Base-by-base conservation (phyloP, 2,329 filamentous ascomycete genomes). In the Fusarium solani-melongenae region DNA sequence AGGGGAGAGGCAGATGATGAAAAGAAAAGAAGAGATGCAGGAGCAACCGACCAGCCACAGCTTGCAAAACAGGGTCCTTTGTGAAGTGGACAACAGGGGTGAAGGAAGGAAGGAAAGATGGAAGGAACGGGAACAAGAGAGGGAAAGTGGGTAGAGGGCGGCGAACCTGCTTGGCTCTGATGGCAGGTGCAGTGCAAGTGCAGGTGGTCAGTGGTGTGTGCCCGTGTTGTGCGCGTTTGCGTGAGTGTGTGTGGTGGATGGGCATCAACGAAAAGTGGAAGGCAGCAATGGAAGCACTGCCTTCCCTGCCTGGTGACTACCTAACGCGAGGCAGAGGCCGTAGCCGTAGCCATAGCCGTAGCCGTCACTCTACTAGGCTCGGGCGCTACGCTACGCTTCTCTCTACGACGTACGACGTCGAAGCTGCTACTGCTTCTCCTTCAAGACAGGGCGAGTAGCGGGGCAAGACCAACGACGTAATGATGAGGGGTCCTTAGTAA, bases 381-480 rank as follows among this genome's bases (percentile, higher is more conserved):
- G 46, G 46, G 46, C 46, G 27, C 46, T 31, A 29, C 46, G 15
- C 46, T 31, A 36, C 11, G 17, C 17, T 15, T 53, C 46, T 20
- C 46, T 53, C 46, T 20, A 31, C 46, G 46, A 53, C 27, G 46
- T 53, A 31, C 46, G 46, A 53, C 46, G 46, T 53, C 46, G 27
- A 31, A 24, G 27, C 46, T 24, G 36, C 17, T 34, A n/a, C 38
- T 39, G 10, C 38, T 27, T 11, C 24, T 44, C 24, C 53, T 58
- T 39, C 33, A 49, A 57, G 34, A 29, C 31, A 58, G 38, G 58
- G 39, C 29, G 39, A 9, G 29, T 17, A 44, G 39, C 58, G 39
- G 58, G 57, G 57, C 39, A 68, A 53, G 46, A 66, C 57, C 62
- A 76, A 77, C 75, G 75, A 77, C 75, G 75, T 77, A 77, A 77